Evolutionary conservation across 371 early-diverging fungal genomes (phyloP), one percentile per base, ranked within the genome.

Genomic region (Actinomortierella wolfii): DNA sequence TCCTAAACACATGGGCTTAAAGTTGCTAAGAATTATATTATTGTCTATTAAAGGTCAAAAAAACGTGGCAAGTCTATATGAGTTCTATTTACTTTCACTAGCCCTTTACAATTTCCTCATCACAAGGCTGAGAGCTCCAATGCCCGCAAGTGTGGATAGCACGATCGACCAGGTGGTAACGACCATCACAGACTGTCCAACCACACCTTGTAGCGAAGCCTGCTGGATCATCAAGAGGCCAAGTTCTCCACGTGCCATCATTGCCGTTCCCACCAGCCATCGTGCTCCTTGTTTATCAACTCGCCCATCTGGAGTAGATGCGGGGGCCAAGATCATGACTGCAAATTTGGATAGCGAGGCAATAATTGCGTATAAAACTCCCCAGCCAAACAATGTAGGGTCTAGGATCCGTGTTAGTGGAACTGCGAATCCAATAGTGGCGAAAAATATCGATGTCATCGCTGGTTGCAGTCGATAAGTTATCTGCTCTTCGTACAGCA

Each of bases 191-290:
- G 67, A 8, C 42, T 51, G 54, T 7, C 45, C 48, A 47, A 67
- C 53, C 20, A 68, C 51, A 9, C 63, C 63, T 18, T 68, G 63
- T 28, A 51, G 0, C 34, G 34, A 29, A 3, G 63, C 68, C 48
- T 62, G 68, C 15, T 68, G 62, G 2, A 51, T 51, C 58, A 68
- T 61, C 23, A 68, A 41, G 6, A 68, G 28, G 0, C 68, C 62
- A 13, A 68, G 57, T 34, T 68, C 62, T 4, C 68, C 63, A 1
- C 63, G 68, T 18, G 63, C 68, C 8, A 62, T 58, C 68, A 61
- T 67, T 8, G 61, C 68, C 18, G 62, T 43, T n/a, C 67, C 67
- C 9, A 67, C 57, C 47, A 67, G 17, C 61, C 67, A 57, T 0
- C 67, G 57, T 1, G 61, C 67, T 18, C 17, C 34, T 8, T 15